These are phyloP conservation scores for Metschnikowia cerradonensis DNA, from an alignment of 805 yeast genomes.

Conservation along the genomic window DNA sequence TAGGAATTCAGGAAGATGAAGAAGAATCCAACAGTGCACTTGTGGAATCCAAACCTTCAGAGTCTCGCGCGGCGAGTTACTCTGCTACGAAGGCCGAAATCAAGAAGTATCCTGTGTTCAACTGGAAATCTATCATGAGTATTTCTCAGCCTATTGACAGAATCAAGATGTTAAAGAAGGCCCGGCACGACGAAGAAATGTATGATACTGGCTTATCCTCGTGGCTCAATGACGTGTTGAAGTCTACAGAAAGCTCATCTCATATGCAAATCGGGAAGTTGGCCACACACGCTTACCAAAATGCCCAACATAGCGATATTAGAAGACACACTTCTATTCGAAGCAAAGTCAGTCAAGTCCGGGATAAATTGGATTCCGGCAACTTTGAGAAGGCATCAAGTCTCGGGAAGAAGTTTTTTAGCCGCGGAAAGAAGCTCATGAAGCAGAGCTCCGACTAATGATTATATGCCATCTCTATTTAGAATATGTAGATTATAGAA, in stretches of 20 bases:
- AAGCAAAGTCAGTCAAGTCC: slow-evolving; percentile 53
- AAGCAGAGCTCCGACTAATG: slow-evolving; percentile 21
- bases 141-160: slow-evolving; percentile 41
- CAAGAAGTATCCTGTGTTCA: slow-evolving; percentile 29
- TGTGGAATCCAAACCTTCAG: background rate
- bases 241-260: slow-evolving; percentile 29
- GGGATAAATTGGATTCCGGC: slow-evolving; percentile 43
- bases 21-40: background rate
- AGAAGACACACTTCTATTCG: slow-evolving; percentile 39
- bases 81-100: background rate
- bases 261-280: slow-evolving; percentile 46
- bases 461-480: background rate
- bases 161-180: slow-evolving; percentile 39
- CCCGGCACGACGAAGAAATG: slow-evolving; percentile 37
- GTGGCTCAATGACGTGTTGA: slow-evolving; percentile 51
- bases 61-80: background rate
- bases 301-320: slow-evolving; percentile 54
- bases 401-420: slow-evolving; percentile 52
- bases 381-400: slow-evolving; percentile 48
- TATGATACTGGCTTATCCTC: slow-evolving; percentile 55
- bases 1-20: slow-evolving; percentile 4
- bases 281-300: slow-evolving; percentile 63
- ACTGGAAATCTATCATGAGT: slow-evolving; percentile 40
- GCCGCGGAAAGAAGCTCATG: slow-evolving; percentile 52
- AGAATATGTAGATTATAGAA: background rate